These are phyloP conservation scores for Pyricularia grisea DNA, from an alignment of 2,329 filamentous ascomycete species.

Conservation along the genomic window DNA sequence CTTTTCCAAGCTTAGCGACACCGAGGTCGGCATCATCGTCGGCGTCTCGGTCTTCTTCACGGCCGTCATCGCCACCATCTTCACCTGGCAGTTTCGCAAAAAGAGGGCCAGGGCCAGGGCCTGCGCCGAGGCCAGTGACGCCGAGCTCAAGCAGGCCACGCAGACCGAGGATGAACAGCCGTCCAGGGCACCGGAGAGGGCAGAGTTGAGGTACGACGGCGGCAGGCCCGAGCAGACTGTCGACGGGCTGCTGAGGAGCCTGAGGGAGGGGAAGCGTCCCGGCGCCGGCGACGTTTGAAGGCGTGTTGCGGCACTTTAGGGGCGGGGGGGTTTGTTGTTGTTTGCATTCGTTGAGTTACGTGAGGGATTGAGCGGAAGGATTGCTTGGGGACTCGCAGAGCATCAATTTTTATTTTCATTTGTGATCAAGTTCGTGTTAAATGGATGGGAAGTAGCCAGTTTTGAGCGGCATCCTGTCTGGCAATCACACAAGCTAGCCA, in stretches of 20 bases:
- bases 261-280: not conserved
- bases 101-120: not conserved
- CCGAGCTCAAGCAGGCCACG: not conserved
- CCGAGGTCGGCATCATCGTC: constrained; percentile 3
- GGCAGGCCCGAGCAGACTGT: not conserved
- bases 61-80: constrained; percentile 3
- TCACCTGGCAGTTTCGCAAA: constrained; percentile 3
- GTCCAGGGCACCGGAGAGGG: not conserved
- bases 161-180: not conserved
- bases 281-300: not conserved
- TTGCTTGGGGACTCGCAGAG: not conserved
- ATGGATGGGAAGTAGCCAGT: not conserved
- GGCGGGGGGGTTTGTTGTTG: not conserved
- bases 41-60: constrained; percentile 4
- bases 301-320: not conserved
- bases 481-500: not conserved
- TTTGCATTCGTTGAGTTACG: not conserved
- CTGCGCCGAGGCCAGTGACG: not conserved
- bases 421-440: not conserved
- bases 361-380: not conserved
- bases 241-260: not conserved
- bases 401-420: not conserved
- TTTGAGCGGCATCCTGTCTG: not conserved
- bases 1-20: not conserved
- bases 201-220: not conserved